Percentiles rank a stretch among this genome's conserved stretches.
These are phyloP conservation scores for Globisporangium abappressorium DNA, from an alignment of 352 stramenopile species.

Conservation along the genomic window DNA sequence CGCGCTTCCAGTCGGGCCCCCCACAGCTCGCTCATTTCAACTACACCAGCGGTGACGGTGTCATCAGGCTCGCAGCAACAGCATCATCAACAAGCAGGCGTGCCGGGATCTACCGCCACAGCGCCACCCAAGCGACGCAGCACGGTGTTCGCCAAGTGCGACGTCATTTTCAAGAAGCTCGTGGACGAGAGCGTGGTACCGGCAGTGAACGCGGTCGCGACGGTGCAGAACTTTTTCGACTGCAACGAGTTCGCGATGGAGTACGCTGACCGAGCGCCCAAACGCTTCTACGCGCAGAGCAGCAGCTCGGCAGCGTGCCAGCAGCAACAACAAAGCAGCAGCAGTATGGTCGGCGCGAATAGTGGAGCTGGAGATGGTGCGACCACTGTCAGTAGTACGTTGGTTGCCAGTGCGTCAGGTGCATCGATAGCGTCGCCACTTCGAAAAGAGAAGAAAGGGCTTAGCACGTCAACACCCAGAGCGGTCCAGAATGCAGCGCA, in stretches of 20 bases:
- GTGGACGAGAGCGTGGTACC: slow-evolving; percentile 38
- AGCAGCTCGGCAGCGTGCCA: not conserved
- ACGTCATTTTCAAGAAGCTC: slow-evolving; percentile 32
- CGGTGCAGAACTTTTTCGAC: slow-evolving; percentile 21
- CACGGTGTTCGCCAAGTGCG: slow-evolving; percentile 20
- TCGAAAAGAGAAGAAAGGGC: slow-evolving; percentile 1
- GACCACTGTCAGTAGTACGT: not conserved
- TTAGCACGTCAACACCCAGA: not conserved
- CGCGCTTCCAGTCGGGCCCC: not conserved
- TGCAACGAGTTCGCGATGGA: slow-evolving; percentile 67
- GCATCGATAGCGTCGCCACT: not conserved
- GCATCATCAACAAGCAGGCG: slow-evolving; percentile 8
- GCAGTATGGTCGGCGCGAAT: not conserved
- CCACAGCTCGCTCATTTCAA: not conserved
- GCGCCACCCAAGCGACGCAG: slow-evolving; percentile 3
- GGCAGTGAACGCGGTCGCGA: not conserved
- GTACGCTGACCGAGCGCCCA: slow-evolving; percentile 44
- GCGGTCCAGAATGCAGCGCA: not conserved
- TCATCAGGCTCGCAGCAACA: slow-evolving; percentile 7
- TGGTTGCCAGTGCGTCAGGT: not conserved
- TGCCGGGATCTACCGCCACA: not conserved
- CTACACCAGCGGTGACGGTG: not conserved
- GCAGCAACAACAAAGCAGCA: not conserved
- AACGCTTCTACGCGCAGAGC: slow-evolving; percentile 13
- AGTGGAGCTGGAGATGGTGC: not conserved